Percentiles rank a stretch among this genome's conserved stretches.
phyloP scores from a whole-genome alignment of 257 asterid species.

The Nicotiana obtusifolia region DNA sequence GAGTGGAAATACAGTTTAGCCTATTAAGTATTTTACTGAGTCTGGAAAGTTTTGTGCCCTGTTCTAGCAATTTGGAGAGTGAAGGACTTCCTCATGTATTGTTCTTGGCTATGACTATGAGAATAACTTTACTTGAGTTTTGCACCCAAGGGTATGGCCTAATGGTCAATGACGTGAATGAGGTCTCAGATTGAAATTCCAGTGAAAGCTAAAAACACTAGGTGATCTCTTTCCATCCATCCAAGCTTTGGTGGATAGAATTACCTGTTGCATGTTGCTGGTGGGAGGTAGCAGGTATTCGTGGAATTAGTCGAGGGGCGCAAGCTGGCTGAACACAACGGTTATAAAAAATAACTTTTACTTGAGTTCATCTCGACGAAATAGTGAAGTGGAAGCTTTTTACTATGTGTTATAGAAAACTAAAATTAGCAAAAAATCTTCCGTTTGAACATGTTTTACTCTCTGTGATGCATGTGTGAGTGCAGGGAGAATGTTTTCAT shows the following conservation, averaged over 20 bases:
- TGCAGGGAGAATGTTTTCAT: not conserved
- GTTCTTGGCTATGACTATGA: not conserved
- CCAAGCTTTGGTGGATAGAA: too few species aligned
- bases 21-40: not conserved
- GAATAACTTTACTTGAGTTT: not conserved
- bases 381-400: not conserved
- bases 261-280: too few species aligned
- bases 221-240: too few species aligned
- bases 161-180: too few species aligned
- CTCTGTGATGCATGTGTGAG: not conserved
- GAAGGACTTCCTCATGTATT: not conserved
- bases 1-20: not conserved
- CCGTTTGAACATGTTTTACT: not conserved
- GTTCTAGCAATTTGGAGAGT: not conserved
- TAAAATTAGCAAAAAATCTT: not conserved
- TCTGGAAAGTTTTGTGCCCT: not conserved
- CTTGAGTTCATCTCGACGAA: not conserved
- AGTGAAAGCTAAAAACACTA: too few species aligned
- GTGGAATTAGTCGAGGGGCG: too few species aligned
- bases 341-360: not conserved
- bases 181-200: too few species aligned
- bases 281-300: too few species aligned
- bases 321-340: too few species aligned
- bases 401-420: not conserved
- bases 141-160: too few species aligned